Base-by-base conservation (phyloP, 2,329 filamentous ascomycete species). In the Fusarium verticillioides region DNA sequence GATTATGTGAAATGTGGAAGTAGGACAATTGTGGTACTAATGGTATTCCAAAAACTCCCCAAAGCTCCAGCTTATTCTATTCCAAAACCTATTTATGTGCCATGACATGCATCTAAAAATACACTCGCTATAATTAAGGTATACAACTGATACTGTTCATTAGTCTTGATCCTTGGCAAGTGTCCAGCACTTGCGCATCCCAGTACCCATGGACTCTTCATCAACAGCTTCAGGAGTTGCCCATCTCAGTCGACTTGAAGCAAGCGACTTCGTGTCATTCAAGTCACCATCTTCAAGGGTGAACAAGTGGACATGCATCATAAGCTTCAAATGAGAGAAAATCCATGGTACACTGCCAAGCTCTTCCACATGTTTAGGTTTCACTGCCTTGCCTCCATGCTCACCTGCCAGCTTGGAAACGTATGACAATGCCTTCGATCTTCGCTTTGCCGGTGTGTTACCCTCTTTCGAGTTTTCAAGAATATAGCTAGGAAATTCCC, bases 111-210 rank as follows among this genome's bases (percentile, higher is more conserved):
- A 56, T 52, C 34, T 46, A 44, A 69, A 26, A 37, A 47, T 26
- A 58, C 39, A 70, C 16, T 4, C 19, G 18, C 39, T 53, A 15
- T 42, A 30, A 37, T 59, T 47, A 23, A 23, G 23, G 23, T 23
- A 61, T 50, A 57, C 49, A 62, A 50, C 44, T 59, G 8, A 69
- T 70, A 73, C 58, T 66, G 28, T 26, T 49, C 23, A n/a, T 60
- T 47, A 62, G 19, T 70, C 63, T 23, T 66, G 71, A 30, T 79
- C 78, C 58, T 79, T 78, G 7, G 82, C 82, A 58, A 89, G 77
- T 5, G 83, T 78, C 87, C 87, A 89, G 76, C 88, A 89, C 74
- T 88, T 89, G 42, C 85, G 83, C 87, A 90, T 89, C 0, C 88
- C 88, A 0, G 87, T 89, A 0, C 88, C 87, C 87, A 90, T 89